Conservation (phyloP, 73 alveolate species). For the Loxodes magnus region DNA sequence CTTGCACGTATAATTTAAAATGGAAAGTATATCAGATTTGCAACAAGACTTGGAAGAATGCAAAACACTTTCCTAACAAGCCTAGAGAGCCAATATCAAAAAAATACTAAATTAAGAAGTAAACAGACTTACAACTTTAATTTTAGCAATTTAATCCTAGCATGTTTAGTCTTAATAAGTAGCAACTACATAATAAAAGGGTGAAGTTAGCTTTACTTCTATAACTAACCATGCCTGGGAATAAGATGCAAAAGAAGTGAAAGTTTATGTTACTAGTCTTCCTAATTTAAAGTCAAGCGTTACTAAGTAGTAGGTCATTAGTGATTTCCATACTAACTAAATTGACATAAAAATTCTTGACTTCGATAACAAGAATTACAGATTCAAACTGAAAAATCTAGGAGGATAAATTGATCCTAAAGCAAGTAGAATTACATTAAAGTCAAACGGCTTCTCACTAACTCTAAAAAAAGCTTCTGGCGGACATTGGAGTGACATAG, state of each 20-base stretch:
- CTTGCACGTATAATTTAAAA: too few relatives aligned
- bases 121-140: constrained; percentile 1
- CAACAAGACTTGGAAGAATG: too few relatives aligned
- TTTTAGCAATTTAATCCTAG: not conserved
- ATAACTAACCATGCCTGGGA: constrained; percentile 21
- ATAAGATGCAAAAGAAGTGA: constrained; percentile 18
- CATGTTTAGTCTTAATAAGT: constrained; percentile 11
- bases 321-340: constrained; percentile 19
- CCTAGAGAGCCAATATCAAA: constrained; percentile 11
- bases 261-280: constrained; percentile 17
- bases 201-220: not conserved
- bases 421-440: constrained; percentile 15
- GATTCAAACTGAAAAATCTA: constrained; percentile 19
- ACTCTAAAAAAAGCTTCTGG: not conserved
- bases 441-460: constrained; percentile 21
- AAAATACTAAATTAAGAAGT: constrained; percentile 1
- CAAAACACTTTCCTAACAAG: too few relatives aligned
- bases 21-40: too few relatives aligned
- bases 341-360: constrained; percentile 20
- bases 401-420: constrained; percentile 17
- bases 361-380: constrained; percentile 18
- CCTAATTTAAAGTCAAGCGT: constrained; percentile 21
- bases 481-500: constrained; percentile 2
- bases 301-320: constrained; percentile 12
- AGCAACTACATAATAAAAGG: not conserved